A percentile compares a stretch with the other conserved stretches of the same genome.
Conservation (phyloP, 495 filamentous ascomycete species). For the Penicillium desertorum region DNA sequence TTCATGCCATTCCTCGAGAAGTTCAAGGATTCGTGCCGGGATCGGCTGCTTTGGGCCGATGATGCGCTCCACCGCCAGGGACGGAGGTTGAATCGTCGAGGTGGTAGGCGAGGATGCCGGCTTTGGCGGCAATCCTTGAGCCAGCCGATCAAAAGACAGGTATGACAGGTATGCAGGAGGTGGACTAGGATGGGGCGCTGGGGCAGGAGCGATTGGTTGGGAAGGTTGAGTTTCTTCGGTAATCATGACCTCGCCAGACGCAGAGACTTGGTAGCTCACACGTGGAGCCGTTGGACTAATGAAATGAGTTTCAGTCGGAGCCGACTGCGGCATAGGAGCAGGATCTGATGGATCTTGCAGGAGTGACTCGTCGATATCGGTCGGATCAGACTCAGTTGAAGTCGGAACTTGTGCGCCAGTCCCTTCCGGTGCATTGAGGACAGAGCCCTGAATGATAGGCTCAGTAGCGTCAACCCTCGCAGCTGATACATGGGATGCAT, state of each 20-base stretch:
- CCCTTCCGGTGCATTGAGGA: not conserved
- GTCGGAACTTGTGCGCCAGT: not conserved
- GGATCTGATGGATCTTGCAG: not conserved
- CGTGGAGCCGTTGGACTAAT: not conserved
- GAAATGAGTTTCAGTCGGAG: not conserved
- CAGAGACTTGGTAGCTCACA: not conserved
- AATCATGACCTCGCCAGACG: not conserved
- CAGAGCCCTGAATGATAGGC: not conserved
- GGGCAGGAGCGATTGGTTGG: not conserved
- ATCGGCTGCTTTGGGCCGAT: not conserved
- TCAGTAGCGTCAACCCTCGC: not conserved
- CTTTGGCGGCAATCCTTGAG: not conserved
- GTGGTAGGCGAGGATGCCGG: not conserved
- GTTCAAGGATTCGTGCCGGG: not conserved
- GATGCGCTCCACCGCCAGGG: not conserved
- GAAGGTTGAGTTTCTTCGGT: not conserved
- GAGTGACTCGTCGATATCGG: not conserved
- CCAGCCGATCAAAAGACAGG: not conserved
- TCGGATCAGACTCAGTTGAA: not conserved
- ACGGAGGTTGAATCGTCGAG: not conserved
- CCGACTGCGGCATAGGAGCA: not conserved
- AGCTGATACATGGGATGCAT: not conserved
- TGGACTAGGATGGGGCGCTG: not conserved
- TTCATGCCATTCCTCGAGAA: slow-evolving; percentile 1
- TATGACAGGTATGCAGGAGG: not conserved